Conservation (phyloP, 108 stramenopile species). For the Heterococcus sp. region DNA sequence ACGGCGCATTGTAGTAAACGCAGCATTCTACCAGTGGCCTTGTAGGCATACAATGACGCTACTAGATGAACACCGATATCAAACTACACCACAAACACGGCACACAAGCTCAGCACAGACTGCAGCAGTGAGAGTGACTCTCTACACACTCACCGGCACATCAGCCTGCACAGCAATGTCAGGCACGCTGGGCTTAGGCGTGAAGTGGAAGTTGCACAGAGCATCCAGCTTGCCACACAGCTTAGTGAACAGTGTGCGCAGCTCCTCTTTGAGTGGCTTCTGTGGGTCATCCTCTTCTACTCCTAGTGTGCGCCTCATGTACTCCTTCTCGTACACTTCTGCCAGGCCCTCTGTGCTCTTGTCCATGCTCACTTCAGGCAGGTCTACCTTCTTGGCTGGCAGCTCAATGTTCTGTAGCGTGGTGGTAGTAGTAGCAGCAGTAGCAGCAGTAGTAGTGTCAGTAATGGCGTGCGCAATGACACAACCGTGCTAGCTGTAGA, state of each 20-base stretch:
- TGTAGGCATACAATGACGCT: too few relatives aligned
- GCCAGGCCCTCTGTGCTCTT: conserved; percentile 91
- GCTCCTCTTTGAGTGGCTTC: conserved; percentile 69
- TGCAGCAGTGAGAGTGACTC: too few relatives aligned
- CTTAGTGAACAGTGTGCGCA: conserved; percentile 75
- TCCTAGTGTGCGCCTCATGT: conserved; percentile 30
- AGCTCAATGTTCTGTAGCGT: not conserved
- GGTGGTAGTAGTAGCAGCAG: too few relatives aligned
- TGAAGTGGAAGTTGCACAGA: conserved; percentile 95
- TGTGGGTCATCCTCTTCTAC: conserved; percentile 64
- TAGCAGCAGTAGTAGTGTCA: too few relatives aligned
- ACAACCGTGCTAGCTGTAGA: too few relatives aligned
- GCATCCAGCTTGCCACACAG: conserved; percentile 89
- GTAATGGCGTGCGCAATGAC: too few relatives aligned
- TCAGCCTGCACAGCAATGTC: conserved; percentile 57
- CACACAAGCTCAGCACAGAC: too few relatives aligned
- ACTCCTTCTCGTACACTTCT: conserved; percentile 88
- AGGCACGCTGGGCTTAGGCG: conserved; percentile 80
- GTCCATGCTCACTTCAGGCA: conserved; percentile 92
- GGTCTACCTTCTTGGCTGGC: conserved; percentile 45
- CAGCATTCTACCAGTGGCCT: too few relatives aligned
- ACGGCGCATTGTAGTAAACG: too few relatives aligned
- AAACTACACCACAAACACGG: too few relatives aligned
- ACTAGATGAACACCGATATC: too few relatives aligned
- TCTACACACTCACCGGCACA: not conserved